phyloP scores from a whole-genome alignment of 139 green algal species.

The Marvania coccoides region DNA sequence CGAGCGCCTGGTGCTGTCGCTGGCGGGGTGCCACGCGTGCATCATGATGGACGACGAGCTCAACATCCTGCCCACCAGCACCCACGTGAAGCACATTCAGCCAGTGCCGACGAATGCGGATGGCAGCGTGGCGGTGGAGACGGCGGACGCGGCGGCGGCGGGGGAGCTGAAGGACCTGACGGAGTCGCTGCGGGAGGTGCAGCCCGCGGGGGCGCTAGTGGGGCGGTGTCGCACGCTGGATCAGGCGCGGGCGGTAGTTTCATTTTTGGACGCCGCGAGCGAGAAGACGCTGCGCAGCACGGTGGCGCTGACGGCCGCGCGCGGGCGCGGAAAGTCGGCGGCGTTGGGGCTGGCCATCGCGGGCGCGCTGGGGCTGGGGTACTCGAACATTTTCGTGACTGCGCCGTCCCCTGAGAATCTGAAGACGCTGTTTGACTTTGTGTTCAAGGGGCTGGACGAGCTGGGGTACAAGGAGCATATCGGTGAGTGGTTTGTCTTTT shows the following conservation, averaged over 20 bases:
- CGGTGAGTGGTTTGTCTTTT: no score
- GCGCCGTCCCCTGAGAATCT: conserved; percentile 95
- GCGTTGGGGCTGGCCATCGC: conserved; percentile 77
- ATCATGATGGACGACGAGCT: conserved; percentile 98
- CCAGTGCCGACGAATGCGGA: conserved; percentile 50
- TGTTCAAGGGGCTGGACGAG: conserved; percentile 86
- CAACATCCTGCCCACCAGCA: conserved; percentile 92
- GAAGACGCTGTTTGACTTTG: conserved; percentile 95
- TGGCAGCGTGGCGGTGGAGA: conserved; percentile 36
- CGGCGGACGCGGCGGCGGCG: conserved; percentile 18
- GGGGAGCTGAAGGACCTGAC: conserved; percentile 80
- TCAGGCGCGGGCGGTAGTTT: conserved; percentile 88
- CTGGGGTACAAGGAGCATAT: conserved; percentile 70
- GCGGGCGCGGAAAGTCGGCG: conserved; percentile 90
- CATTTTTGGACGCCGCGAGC: conserved; percentile 89
- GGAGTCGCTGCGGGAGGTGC: conserved; percentile 69
- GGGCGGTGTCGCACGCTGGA: conserved; percentile 53
- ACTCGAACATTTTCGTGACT: conserved; percentile 98
- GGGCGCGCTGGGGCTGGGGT: conserved; percentile 84
- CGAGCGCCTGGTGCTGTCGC: conserved; percentile 91
- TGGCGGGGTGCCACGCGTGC: conserved; percentile 73
- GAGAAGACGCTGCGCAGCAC: conserved; percentile 95
- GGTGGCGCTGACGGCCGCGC: conserved; percentile 88
- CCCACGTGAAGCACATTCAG: conserved; percentile 56
- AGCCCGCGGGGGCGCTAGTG: conserved; percentile 54